Percentiles rank a stretch among this genome's conserved stretches.
phyloP scores from a whole-genome alignment of 208 protist genomes.

The Crithidia fasciculata region DNA sequence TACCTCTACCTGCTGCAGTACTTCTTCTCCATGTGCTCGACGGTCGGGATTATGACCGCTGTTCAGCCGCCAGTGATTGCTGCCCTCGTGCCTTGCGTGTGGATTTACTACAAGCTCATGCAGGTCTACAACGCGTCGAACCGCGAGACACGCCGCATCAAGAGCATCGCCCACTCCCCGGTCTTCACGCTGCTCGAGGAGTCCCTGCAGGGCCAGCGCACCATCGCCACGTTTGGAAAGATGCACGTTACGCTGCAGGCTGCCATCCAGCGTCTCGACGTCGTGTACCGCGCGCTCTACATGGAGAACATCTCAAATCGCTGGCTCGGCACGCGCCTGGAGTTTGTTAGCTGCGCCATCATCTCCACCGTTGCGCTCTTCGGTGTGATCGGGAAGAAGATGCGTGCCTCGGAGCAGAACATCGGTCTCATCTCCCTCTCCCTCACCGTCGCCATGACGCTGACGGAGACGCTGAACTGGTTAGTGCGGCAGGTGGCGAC shows the following conservation, averaged over 20 bases:
- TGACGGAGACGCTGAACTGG: constrained; percentile 66
- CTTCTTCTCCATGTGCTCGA: constrained; percentile 59
- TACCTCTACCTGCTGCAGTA: constrained; percentile 70
- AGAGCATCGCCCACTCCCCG: constrained; percentile 90
- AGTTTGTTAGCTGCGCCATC: constrained; percentile 85
- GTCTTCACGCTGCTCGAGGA: constrained; percentile 94
- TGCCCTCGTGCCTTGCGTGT: constrained; percentile 63
- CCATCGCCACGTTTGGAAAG: constrained; percentile 83
- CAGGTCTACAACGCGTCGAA: constrained; percentile 82
- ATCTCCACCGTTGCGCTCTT: constrained; percentile 51
- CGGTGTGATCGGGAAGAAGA: constrained; percentile 54
- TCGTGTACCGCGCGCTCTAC: constrained; percentile 55
- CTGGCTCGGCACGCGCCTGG: constrained; percentile 92
- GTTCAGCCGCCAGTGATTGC: constrained; percentile 59
- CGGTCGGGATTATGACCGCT: constrained; percentile 48
- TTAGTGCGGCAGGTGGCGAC: constrained; percentile 56
- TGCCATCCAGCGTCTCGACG: constrained; percentile 54
- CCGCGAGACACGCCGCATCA: constrained; percentile 91
- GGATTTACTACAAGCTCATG: constrained; percentile 90
- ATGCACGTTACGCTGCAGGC: constrained; percentile 33
- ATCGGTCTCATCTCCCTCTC: constrained; percentile 70
- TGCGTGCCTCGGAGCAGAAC: constrained; percentile 14
- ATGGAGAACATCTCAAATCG: constrained; percentile 68
- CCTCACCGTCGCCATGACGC: constrained; percentile 62
- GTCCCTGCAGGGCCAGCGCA: constrained; percentile 82